Evolutionary conservation across 2,329 filamentous ascomycete genomes (phyloP).

Genomic region (Fusarium buxicola): DNA sequence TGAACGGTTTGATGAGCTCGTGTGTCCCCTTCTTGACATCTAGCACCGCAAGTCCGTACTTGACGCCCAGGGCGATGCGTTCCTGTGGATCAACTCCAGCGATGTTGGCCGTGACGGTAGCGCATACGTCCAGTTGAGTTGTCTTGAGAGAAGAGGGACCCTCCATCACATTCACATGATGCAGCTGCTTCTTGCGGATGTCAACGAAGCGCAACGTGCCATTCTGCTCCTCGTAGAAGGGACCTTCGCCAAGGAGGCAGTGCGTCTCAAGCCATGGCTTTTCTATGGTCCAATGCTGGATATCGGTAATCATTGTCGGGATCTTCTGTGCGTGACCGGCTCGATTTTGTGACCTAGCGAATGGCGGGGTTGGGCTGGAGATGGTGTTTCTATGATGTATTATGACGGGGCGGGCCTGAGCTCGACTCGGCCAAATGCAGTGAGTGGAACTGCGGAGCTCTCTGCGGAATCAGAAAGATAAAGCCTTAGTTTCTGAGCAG

Average conservation of each 20-base stretch:
- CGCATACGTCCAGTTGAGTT: slow-evolving; percentile 63
- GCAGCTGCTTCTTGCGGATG: slow-evolving; percentile 80
- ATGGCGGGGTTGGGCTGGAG: slow-evolving; percentile 29
- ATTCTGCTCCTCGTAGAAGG: slow-evolving; percentile 75
- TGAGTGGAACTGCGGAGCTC: slow-evolving; percentile 18
- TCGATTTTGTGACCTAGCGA: no score
- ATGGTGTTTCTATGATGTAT: slow-evolving; percentile 28
- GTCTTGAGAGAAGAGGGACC: slow-evolving; percentile 74
- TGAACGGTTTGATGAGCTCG: slow-evolving; percentile 65
- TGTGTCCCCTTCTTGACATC: slow-evolving; percentile 70
- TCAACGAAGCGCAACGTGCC: slow-evolving; percentile 82
- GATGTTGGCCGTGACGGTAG: slow-evolving; percentile 83
- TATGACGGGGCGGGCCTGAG: background rate
- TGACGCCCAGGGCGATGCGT: slow-evolving; percentile 81
- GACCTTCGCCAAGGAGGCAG: slow-evolving; percentile 78
- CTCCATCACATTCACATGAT: slow-evolving; percentile 74
- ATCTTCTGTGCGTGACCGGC: background rate
- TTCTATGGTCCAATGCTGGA: slow-evolving; percentile 63
- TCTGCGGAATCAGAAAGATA: background rate
- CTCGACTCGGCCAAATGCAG: background rate
- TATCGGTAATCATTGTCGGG: slow-evolving; percentile 48
- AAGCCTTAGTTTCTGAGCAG: background rate
- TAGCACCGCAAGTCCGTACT: slow-evolving; percentile 83
- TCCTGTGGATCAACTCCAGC: slow-evolving; percentile 69
- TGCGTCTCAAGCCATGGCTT: slow-evolving; percentile 69